Percentiles rank a stretch among this genome's conserved stretches.
Evolutionary conservation across 352 stramenopile genomes (phyloP).

Genomic region (Globisporangium takayamanum): DNA sequence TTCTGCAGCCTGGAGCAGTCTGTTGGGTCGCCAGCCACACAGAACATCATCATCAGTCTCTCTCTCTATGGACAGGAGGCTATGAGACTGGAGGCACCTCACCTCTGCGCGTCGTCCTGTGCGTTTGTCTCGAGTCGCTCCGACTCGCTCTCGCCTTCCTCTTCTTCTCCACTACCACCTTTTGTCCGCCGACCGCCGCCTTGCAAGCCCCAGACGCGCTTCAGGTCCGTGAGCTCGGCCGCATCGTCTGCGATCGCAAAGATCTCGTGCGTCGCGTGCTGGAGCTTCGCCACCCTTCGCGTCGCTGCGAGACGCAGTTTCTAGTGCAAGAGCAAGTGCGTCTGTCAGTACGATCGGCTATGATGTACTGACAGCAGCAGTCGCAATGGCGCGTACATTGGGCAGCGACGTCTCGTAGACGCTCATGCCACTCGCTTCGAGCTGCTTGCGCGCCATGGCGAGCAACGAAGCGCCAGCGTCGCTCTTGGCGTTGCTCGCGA

Average conservation of each 20-base stretch:
- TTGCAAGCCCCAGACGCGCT: conserved; percentile 46
- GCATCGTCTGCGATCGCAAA: conserved; percentile 31
- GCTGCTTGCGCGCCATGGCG: conserved; percentile 45
- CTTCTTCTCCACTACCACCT: background rate
- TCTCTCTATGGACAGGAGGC: background rate
- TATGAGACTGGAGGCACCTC: background rate
- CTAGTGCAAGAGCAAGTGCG: conserved; percentile 11
- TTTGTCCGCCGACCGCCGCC: background rate
- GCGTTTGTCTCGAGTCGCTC: too few species aligned
- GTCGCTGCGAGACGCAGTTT: conserved; percentile 35
- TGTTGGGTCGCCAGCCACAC: conserved; percentile 6
- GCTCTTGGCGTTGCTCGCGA: background rate
- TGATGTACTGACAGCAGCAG: background rate
- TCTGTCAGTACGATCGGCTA: background rate
- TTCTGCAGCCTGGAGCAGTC: conserved; percentile 33
- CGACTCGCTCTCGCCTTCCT: background rate
- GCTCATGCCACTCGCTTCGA: conserved; percentile 40
- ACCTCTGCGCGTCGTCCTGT: conserved; percentile 3
- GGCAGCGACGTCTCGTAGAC: conserved; percentile 34
- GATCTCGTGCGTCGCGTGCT: conserved; percentile 25
- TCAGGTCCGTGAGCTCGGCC: conserved; percentile 39
- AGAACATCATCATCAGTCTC: background rate
- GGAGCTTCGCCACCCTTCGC: conserved; percentile 34
- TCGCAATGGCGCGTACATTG: conserved; percentile 19
- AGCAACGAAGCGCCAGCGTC: conserved; percentile 30